Evolutionary conservation across 805 yeast species (phyloP).

Genomic region (Teunomyces aglyptinius): DNA sequence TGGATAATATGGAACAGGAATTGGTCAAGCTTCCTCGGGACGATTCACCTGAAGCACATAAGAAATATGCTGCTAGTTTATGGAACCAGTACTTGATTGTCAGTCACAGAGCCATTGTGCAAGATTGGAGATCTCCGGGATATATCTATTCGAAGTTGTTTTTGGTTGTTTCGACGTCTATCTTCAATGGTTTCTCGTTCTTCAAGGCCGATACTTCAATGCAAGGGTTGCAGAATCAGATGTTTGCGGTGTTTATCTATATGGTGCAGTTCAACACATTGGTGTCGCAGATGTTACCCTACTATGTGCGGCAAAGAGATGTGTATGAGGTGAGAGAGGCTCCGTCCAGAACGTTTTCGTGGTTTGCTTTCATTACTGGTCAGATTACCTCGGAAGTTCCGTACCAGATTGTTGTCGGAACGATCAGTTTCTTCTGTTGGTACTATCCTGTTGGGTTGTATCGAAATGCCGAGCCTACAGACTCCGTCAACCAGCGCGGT

Average conservation of each 20-base stretch:
- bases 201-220: constrained; percentile 53
- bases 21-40: constrained; percentile 29
- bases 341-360: constrained; percentile 67
- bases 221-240: constrained; percentile 55
- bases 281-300: constrained; percentile 62
- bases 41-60: constrained; percentile 18
- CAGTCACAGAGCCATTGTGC: constrained; percentile 33
- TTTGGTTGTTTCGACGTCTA: constrained; percentile 51
- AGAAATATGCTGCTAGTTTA: constrained; percentile 28
- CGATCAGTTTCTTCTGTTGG: constrained; percentile 59
- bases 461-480: constrained; percentile 52
- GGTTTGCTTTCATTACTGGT: constrained; percentile 61
- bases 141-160: constrained; percentile 57
- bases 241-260: constrained; percentile 74
- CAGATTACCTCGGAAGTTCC: constrained; percentile 68
- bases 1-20: constrained; percentile 63
- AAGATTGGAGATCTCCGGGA: constrained; percentile 32
- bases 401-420: constrained; percentile 59
- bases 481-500: constrained; percentile 55
- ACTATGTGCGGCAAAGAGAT: constrained; percentile 53
- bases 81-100: constrained; percentile 24
- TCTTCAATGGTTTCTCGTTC: constrained; percentile 73
- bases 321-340: constrained; percentile 72
- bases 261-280: constrained; percentile 54
- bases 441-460: constrained; percentile 24